Conservation (phyloP, 306 rosid genomes). For the Senna siamea region DNA sequence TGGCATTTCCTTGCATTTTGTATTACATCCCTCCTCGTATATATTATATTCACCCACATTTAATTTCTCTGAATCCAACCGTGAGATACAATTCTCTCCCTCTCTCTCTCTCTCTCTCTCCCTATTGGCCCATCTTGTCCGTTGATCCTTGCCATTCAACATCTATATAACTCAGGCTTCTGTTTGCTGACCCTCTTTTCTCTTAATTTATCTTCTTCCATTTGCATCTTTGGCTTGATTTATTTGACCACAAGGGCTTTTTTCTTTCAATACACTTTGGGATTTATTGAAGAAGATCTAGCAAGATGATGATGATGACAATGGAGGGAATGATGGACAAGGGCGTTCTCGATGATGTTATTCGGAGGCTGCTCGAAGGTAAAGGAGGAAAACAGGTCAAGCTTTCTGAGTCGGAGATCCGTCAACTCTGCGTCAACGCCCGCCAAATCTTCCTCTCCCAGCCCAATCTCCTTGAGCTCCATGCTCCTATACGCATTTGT, state of each 20-base stretch:
- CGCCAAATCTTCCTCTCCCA: slow-evolving; percentile 90
- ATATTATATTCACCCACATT: too few species aligned
- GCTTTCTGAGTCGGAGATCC: slow-evolving; percentile 96
- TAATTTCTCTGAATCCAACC: not conserved
- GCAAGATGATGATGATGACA: slow-evolving; percentile 68
- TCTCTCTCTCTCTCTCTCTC: not conserved
- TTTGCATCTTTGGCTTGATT: slow-evolving; percentile 6
- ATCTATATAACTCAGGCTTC: slow-evolving; percentile 1
- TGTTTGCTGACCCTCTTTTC: slow-evolving; percentile 11
- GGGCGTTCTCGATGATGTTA: slow-evolving; percentile 72
- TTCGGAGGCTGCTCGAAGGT: slow-evolving; percentile 83
- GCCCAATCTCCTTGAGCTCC: slow-evolving; percentile 75
- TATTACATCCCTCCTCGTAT: not conserved
- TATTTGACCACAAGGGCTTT: not conserved
- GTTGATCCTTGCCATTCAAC: slow-evolving; percentile 29
- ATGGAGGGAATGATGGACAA: slow-evolving; percentile 89
- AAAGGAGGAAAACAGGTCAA: slow-evolving; percentile 90
- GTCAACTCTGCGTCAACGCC: slow-evolving; percentile 95
- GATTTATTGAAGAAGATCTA: not conserved
- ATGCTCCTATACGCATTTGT: slow-evolving; percentile 78
- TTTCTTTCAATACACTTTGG: not conserved
- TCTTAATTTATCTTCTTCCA: slow-evolving; percentile 40
- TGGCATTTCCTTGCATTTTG: not conserved
- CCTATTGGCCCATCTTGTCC: slow-evolving; percentile 34
- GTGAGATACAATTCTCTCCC: not conserved